These are phyloP conservation scores for Globisporangium irregulare DNA, from an alignment of 352 stramenopile genomes.

Conservation along the genomic window DNA sequence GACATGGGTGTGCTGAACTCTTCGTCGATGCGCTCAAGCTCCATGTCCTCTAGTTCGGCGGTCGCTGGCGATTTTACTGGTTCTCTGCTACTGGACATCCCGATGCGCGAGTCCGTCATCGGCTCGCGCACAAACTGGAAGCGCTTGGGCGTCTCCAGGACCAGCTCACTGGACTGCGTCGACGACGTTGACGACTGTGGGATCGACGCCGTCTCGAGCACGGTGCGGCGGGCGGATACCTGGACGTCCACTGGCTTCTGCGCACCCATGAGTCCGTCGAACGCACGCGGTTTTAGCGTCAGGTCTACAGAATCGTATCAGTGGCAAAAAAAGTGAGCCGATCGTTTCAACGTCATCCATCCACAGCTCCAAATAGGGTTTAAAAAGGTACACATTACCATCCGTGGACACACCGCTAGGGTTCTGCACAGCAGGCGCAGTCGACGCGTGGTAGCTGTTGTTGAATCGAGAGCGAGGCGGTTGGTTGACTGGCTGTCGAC, in stretches of 20 bases:
- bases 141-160: slow-evolving; percentile 61
- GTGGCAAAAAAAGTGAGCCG: neutral
- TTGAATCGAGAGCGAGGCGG: slow-evolving; percentile 52
- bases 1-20: slow-evolving; percentile 77
- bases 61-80: slow-evolving; percentile 47
- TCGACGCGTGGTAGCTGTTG: slow-evolving; percentile 37
- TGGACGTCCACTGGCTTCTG: slow-evolving; percentile 23
- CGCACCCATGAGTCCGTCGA: slow-evolving; percentile 19
- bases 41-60: slow-evolving; percentile 67
- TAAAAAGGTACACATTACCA: slow-evolving; percentile 25
- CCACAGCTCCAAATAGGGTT: neutral
- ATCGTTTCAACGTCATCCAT: neutral
- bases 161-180: slow-evolving; percentile 22
- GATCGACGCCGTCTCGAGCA: slow-evolving; percentile 29
- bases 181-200: slow-evolving; percentile 28
- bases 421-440: slow-evolving; percentile 21
- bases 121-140: slow-evolving; percentile 79
- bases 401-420: slow-evolving; percentile 28
- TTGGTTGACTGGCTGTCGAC: slow-evolving; percentile 38
- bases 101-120: slow-evolving; percentile 56
- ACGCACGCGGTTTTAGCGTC: slow-evolving; percentile 38
- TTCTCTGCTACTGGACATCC: slow-evolving; percentile 21
- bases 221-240: slow-evolving; percentile 17
- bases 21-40: slow-evolving; percentile 77
- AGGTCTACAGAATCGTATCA: slow-evolving; percentile 27